phyloP scores from a whole-genome alignment of 176 grass and related monocot species.

The Themeda triandra region DNA sequence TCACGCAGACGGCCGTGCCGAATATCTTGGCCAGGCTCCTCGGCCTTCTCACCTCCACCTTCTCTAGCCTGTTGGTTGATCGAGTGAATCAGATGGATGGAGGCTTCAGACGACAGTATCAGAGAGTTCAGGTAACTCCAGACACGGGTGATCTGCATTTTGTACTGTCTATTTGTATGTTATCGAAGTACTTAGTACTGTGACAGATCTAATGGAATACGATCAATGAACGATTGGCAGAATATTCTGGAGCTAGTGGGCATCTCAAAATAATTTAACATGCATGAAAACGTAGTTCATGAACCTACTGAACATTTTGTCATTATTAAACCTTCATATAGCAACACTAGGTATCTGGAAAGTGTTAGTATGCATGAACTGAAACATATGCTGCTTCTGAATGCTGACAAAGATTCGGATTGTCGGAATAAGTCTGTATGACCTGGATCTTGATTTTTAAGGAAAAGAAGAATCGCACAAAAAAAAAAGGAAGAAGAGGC shows the following conservation, averaged over 20 bases:
- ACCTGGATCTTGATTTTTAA: neutral
- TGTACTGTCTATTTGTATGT: no score
- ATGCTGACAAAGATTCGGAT: neutral
- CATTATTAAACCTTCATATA: no score
- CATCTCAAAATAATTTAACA: neutral
- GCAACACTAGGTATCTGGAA: neutral
- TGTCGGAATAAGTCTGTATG: neutral
- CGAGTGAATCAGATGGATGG: neutral
- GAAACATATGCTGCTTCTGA: neutral
- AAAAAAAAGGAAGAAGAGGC: neutral
- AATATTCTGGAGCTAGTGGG: neutral
- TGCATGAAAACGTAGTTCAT: neutral
- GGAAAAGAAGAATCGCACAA: neutral
- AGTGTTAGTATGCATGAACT: neutral
- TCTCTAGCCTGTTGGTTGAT: conserved; percentile 44
- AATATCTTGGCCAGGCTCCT: conserved; percentile 64
- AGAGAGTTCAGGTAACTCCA: neutral
- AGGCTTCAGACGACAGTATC: neutral
- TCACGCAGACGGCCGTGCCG: conserved; percentile 54
- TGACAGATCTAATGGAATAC: no score
- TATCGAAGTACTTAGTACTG: no score
- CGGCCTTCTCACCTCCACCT: conserved; percentile 27
- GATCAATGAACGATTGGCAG: no score
- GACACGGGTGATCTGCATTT: no score
- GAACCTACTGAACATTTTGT: neutral